phyloP scores from a whole-genome alignment of 1,284 basidiomycete species.

The Xerocomus amazonicus region DNA sequence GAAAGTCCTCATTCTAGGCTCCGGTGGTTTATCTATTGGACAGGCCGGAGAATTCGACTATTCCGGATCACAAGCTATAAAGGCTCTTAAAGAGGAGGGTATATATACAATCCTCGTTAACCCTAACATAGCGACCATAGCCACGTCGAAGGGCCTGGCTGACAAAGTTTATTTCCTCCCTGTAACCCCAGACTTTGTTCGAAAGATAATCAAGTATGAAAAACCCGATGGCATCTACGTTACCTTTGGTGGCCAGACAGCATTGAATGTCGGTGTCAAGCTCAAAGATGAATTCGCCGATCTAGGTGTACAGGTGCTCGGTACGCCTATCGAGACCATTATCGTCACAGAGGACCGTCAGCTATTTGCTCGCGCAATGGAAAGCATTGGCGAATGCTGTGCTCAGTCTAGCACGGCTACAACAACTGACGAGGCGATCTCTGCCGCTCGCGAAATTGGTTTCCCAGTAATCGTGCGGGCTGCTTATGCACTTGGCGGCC shows the following conservation, averaged over 20 bases:
- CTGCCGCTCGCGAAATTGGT: constrained; percentile 86
- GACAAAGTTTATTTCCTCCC: constrained; percentile 99
- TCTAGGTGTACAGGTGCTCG: constrained; percentile 89
- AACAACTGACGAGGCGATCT: constrained; percentile 79
- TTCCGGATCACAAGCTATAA: constrained; percentile 98
- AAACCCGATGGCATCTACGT: constrained; percentile 98
- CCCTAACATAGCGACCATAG: constrained; percentile 99
- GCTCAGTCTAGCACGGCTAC: constrained; percentile 86
- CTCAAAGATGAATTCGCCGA: constrained; percentile 93
- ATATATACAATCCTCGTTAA: constrained; percentile 99
- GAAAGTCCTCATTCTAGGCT: constrained; percentile 96
- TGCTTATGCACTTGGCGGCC: constrained; percentile 92
- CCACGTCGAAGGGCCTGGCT: constrained; percentile 94
- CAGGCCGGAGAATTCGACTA: constrained; percentile 99
- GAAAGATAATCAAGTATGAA: constrained; percentile 98
- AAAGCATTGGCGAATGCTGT: constrained; percentile 92
- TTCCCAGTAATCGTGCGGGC: constrained; percentile 97
- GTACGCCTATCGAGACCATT: constrained; percentile 96
- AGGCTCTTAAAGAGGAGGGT: constrained; percentile 97
- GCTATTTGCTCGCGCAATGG: constrained; percentile 94
- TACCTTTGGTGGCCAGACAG: constrained; percentile 98
- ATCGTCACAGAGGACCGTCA: constrained; percentile 97
- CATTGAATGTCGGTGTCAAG: constrained; percentile 94
- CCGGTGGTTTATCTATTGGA: constrained; percentile 97
- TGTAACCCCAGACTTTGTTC: constrained; percentile 96